A percentile compares a stretch with the other conserved stretches of the same genome.
phyloP scores from a whole-genome alignment of 129 eudicot species.

The Tagetes patula region DNA sequence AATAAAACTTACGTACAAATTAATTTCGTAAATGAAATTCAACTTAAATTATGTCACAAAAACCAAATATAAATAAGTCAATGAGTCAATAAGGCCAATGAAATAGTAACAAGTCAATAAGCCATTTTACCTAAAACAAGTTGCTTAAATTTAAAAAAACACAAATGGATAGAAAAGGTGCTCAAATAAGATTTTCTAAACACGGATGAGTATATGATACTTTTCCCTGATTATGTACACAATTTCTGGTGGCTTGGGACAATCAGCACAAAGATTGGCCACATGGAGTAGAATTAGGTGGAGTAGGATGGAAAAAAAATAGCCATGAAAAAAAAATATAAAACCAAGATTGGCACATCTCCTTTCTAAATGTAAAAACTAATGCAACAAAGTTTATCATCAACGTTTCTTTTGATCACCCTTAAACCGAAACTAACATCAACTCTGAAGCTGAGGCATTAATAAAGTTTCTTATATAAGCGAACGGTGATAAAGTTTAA shows the following conservation, averaged over 20 bases:
- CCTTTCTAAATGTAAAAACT: slow-evolving; percentile 1
- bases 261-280: slow-evolving; percentile 11
- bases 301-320: too few species aligned
- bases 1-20: slow-evolving; percentile 10
- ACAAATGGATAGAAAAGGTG: slow-evolving; percentile 1
- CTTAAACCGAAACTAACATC: slow-evolving; percentile 11
- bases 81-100: not conserved
- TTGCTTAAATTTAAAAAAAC: not conserved
- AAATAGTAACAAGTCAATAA: not conserved
- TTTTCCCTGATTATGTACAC: slow-evolving; percentile 6
- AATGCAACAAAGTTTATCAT: slow-evolving; percentile 12
- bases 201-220: slow-evolving; percentile 14
- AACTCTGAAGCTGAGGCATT: not conserved
- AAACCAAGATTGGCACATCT: too few species aligned
- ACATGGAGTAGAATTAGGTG: not conserved
- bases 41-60: not conserved
- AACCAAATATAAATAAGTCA: not conserved
- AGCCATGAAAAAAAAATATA: too few species aligned
- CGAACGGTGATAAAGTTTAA: slow-evolving; percentile 13
- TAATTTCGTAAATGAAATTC: slow-evolving; percentile 4
- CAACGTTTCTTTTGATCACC: slow-evolving; percentile 6
- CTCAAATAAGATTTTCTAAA: slow-evolving; percentile 19
- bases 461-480: slow-evolving; percentile 6
- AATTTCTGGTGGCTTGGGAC: not conserved
- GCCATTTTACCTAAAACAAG: not conserved